Evolutionary conservation across 2,329 filamentous ascomycete genomes (phyloP).

Genomic region (Ophiostoma ips): DNA sequence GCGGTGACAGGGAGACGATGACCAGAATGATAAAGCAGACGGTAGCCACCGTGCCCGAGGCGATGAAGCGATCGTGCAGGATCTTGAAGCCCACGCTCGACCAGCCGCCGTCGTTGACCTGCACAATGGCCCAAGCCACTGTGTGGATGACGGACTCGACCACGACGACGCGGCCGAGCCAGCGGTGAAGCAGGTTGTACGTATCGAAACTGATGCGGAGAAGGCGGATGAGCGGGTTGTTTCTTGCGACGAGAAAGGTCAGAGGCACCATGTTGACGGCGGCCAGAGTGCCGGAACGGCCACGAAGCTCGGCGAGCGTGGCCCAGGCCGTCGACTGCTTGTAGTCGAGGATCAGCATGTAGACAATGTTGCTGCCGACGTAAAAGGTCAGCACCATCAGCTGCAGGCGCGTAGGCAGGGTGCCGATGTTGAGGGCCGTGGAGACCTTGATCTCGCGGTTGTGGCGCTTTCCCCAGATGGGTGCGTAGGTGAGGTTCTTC

Average conservation of each 20-base stretch:
- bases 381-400: constrained; percentile 42
- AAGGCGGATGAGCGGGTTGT: constrained; percentile 76
- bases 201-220: constrained; percentile 89
- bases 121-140: constrained; percentile 59
- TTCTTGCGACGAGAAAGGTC: constrained; percentile 76
- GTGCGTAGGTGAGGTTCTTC: constrained; percentile 48
- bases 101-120: constrained; percentile 51
- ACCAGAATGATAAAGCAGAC: constrained; percentile 51
- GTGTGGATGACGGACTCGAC: constrained; percentile 58
- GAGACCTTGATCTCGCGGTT: constrained; percentile 37
- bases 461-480: constrained; percentile 50
- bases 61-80: constrained; percentile 46
- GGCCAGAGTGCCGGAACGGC: constrained; percentile 70
- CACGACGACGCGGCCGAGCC: constrained; percentile 64
- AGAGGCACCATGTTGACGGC: constrained; percentile 87
- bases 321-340: constrained; percentile 41
- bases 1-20: constrained; percentile 57
- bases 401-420: constrained; percentile 52
- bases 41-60: constrained; percentile 38
- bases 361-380: constrained; percentile 45
- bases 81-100: constrained; percentile 41
- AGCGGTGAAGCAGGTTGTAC: constrained; percentile 81
- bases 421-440: constrained; percentile 36
- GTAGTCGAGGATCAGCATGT: constrained; percentile 51
- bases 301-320: constrained; percentile 69